phyloP scores from a whole-genome alignment of 345 rosid genomes.

The Camelina sativa region DNA sequence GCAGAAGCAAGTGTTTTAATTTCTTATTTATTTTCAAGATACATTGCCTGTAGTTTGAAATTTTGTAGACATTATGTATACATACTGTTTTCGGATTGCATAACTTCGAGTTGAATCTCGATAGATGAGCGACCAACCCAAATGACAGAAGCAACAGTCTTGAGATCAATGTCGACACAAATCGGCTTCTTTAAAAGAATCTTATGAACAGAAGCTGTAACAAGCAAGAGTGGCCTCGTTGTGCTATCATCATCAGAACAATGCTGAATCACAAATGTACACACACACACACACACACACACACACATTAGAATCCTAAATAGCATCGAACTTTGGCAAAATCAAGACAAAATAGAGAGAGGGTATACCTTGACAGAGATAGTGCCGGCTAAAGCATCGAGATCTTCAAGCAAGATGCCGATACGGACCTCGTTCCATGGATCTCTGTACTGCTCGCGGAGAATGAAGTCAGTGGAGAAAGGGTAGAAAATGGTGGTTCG shows the following conservation, averaged over 20 bases:
- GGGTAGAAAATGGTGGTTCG: conserved; percentile 67
- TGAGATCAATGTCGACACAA: conserved; percentile 67
- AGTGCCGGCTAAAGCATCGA: conserved; percentile 90
- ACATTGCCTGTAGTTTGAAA: background rate
- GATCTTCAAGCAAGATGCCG: conserved; percentile 88
- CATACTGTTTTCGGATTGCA: conserved; percentile 47
- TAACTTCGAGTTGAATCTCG: conserved; percentile 81
- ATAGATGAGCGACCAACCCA: conserved; percentile 92
- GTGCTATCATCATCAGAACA: conserved; percentile 78
- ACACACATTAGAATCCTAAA: background rate
- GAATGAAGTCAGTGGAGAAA: conserved; percentile 68
- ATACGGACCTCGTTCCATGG: conserved; percentile 93
- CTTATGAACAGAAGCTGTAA: conserved; percentile 88
- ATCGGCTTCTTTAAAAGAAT: conserved; percentile 80
- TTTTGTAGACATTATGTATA: background rate
- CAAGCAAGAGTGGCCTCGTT: conserved; percentile 81
- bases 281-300: background rate
- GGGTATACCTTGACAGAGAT: conserved; percentile 78
- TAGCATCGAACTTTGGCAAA: background rate
- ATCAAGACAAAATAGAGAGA: conserved; percentile 41
- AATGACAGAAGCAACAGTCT: conserved; percentile 72
- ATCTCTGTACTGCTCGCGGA: conserved; percentile 86
- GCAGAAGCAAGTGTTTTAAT: background rate
- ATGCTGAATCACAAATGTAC: conserved; percentile 53
- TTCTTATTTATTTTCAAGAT: background rate